These are phyloP conservation scores for Capsicum pubescens DNA, from an alignment of 257 asterid genomes.

Conservation along the genomic window DNA sequence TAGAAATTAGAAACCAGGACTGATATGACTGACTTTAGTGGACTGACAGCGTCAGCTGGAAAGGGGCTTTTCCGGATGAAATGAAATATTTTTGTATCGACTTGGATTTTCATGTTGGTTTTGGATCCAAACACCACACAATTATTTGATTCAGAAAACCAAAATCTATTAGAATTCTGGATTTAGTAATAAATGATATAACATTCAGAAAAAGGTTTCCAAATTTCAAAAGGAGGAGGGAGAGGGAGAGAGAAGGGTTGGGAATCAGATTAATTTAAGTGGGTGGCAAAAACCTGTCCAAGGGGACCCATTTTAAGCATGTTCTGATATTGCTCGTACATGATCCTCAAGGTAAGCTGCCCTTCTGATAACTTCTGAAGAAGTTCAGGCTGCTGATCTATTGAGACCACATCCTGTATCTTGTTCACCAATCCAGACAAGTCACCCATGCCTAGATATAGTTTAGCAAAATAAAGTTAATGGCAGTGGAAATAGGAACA, in stretches of 20 bases:
- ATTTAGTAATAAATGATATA: not conserved
- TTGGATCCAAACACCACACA: not conserved
- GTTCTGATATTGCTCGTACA: conserved; percentile 92
- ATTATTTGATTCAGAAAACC: not conserved
- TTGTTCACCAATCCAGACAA: conserved; percentile 99
- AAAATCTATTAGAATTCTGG: not conserved
- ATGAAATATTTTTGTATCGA: too few species aligned
- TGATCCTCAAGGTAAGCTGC: conserved; percentile 81
- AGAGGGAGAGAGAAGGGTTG: not conserved
- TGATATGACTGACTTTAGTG: not conserved
- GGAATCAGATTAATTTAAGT: not conserved
- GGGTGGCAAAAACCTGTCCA: conserved; percentile 75
- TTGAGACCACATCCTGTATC: conserved; percentile 93
- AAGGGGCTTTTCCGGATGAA: too few species aligned
- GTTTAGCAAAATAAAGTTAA: conserved; percentile 18
- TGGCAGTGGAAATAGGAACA: conserved; percentile 5
- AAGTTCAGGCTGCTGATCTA: conserved; percentile 99
- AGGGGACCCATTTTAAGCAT: conserved; percentile 94
- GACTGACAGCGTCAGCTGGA: too few species aligned
- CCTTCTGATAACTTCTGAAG: conserved; percentile 88
- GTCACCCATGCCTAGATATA: conserved; percentile 85
- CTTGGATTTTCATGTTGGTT: too few species aligned
- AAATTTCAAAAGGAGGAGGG: not conserved
- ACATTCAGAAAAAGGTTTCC: not conserved
- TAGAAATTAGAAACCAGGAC: not conserved